A percentile compares a stretch with the other conserved stretches of the same genome.
These are phyloP conservation scores for Aureobasidium zeae DNA, from an alignment of 2,329 filamentous ascomycete species.

Conservation along the genomic window DNA sequence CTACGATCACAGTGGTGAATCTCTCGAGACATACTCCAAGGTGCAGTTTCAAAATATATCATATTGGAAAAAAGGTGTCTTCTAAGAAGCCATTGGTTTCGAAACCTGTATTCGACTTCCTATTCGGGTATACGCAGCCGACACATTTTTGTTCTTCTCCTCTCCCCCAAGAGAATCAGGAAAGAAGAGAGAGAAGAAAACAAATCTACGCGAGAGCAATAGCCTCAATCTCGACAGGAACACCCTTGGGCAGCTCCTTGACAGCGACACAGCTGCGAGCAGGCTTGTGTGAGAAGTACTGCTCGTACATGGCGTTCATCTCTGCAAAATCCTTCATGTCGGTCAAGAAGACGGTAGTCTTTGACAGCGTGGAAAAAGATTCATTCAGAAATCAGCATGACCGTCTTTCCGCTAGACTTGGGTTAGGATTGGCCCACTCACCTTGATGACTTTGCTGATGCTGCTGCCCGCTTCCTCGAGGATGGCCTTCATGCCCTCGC, in stretches of 20 bases:
- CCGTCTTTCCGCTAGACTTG: too few species aligned
- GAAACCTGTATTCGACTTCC: conserved; percentile 8
- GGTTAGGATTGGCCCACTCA: conserved; percentile 28
- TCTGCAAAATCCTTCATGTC: conserved; percentile 83
- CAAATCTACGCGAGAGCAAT: conserved; percentile 49
- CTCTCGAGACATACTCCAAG: too few species aligned
- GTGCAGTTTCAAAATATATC: too few species aligned
- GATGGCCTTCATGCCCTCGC: conserved; percentile 75
- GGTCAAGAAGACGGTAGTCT: conserved; percentile 66
- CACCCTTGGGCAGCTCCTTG: conserved; percentile 76
- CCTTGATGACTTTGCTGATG: conserved; percentile 77
- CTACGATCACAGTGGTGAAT: too few species aligned
- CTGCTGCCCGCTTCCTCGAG: conserved; percentile 71
- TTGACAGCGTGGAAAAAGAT: not conserved
- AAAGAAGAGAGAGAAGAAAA: too few species aligned
- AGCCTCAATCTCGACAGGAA: conserved; percentile 83
- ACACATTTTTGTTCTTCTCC: not conserved
- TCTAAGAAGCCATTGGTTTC: too few species aligned
- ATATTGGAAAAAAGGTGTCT: too few species aligned
- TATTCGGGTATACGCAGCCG: conserved; percentile 9
- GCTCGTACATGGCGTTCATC: conserved; percentile 79
- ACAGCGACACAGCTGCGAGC: conserved; percentile 86
- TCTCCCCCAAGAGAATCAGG: too few species aligned
- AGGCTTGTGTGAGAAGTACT: conserved; percentile 66
- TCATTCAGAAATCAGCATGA: not conserved